Evolutionary conservation across 306 rosid genomes (phyloP), one percentile per base, ranked within the genome.

Genomic region (Vicia villosa): DNA sequence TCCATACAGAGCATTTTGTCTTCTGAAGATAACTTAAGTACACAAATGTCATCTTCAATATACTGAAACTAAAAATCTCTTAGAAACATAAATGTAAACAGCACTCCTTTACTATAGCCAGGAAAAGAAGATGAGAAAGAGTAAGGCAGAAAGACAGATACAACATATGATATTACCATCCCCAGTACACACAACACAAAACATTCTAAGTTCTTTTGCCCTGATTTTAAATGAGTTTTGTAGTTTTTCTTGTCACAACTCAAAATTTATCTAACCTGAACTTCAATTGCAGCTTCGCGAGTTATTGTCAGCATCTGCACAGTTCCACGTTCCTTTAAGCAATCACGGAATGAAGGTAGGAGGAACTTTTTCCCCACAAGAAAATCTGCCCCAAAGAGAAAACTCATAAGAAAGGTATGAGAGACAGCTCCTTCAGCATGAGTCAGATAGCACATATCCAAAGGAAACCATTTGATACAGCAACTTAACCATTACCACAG

Each of bases 401-500:
- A 89, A 89, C 80, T 63, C 70, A 84, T 66, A 69, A 69, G 73
- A 68, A 84, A 83, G 19, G 86, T 64, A 79, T 70, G 85, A 81
- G 88, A 90, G 79, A 83, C 86, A 81, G 91, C 74, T 79, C 84
- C 92, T 88, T 89, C 80, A 72, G 89, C 90, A 81, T 65, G 80
- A 83, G 74, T 79, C 83, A 86, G 77, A 89, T 22, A 86, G 90
- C 84, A 87, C 68, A 85, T 79, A 77, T 79, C 86, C 87, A 88
- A 88, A 84, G 70, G 84, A 82, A 78, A 88, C 75, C 81, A 75
- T 75, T 79, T 83, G 90, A 82, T 65, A 90, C 88, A 81, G 92
- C 91, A 86, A 87, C 96, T 80, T 91, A 90, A 88, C 83, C 84
- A 87, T 94, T 91, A 94, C 97, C 97, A 79, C 96, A 91, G 96